A percentile compares a stretch with the other conserved stretches of the same genome.
Evolutionary conservation across 768 basidiomycete species (phyloP).

Genomic region (Leccinum disarticulatum): DNA sequence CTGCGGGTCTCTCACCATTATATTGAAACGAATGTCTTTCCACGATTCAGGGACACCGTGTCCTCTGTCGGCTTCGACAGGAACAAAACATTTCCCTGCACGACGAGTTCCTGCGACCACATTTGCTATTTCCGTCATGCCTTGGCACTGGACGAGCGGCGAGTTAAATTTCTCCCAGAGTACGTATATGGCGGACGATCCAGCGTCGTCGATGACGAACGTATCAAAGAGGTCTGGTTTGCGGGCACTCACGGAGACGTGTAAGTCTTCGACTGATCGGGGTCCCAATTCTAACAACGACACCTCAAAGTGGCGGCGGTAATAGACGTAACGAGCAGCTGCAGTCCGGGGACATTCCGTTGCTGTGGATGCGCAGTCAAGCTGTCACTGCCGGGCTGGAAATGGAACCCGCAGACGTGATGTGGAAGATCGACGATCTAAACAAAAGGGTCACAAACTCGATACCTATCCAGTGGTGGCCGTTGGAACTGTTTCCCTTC

Average conservation of each 20-base stretch:
- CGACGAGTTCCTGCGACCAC: constrained; percentile 31
- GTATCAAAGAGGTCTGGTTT: constrained; percentile 45
- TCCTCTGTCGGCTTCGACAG: constrained; percentile 43
- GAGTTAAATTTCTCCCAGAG: constrained; percentile 49
- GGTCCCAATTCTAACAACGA: not conserved
- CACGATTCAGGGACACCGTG: constrained; percentile 42
- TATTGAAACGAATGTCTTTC: not conserved
- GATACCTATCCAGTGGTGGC: constrained; percentile 22
- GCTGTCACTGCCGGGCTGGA: constrained; percentile 26
- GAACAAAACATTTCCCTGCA: constrained; percentile 32
- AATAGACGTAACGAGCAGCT: constrained; percentile 29
- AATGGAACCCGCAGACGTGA: constrained; percentile 24
- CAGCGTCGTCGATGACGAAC: constrained; percentile 11
- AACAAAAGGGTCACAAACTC: constrained; percentile 23
- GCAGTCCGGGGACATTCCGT: constrained; percentile 29
- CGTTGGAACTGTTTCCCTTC: constrained; percentile 25
- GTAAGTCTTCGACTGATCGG: constrained; percentile 21
- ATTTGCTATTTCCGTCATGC: constrained; percentile 47
- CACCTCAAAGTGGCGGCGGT: constrained; percentile 25
- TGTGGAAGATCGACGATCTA: constrained; percentile 31
- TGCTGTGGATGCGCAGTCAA: constrained; percentile 35
- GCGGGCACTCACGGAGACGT: constrained; percentile 40
- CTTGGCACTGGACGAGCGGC: constrained; percentile 46
- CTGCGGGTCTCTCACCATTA: not conserved
- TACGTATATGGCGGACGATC: constrained; percentile 35